Evolutionary conservation across 768 basidiomycete species (phyloP).

Genomic region (Sistotremastrum niveocremeum): DNA sequence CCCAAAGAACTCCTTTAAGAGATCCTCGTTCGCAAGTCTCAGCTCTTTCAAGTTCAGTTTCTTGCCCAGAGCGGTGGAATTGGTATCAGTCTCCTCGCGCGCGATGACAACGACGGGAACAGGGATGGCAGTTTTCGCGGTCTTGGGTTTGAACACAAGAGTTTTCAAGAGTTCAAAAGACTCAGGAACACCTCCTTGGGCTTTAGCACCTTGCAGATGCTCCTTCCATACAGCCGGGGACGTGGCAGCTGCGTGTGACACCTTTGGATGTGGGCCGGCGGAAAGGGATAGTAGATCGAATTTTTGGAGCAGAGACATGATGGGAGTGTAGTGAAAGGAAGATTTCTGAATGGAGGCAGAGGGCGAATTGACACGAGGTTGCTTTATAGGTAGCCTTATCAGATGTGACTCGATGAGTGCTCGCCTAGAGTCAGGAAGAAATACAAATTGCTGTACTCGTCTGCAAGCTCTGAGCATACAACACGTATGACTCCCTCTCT

Average conservation of each 20-base stretch:
- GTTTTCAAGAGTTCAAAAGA: slow-evolving; percentile 68
- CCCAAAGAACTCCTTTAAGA: slow-evolving; percentile 72
- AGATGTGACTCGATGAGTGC: too few relatives aligned
- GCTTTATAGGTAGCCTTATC: too few relatives aligned
- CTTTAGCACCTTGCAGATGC: slow-evolving; percentile 39
- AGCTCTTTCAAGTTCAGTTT: slow-evolving; percentile 78
- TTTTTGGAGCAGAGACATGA: too few relatives aligned
- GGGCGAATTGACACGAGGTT: too few relatives aligned
- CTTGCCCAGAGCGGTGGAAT: slow-evolving; percentile 63
- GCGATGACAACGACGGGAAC: slow-evolving; percentile 83
- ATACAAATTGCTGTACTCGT: too few relatives aligned
- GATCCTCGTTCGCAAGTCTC: slow-evolving; percentile 72
- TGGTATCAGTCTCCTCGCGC: slow-evolving; percentile 72
- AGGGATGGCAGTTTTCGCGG: slow-evolving; percentile 75
- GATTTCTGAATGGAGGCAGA: too few relatives aligned
- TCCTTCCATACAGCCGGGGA: slow-evolving; percentile 72
- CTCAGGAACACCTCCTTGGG: slow-evolving; percentile 28
- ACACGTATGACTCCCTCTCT: too few relatives aligned
- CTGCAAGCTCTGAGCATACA: too few relatives aligned
- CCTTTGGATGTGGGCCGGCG: slow-evolving; percentile 36
- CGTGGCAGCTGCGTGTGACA: slow-evolving; percentile 47
- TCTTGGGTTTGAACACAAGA: slow-evolving; percentile 92
- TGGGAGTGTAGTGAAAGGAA: too few relatives aligned
- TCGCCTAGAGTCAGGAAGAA: too few relatives aligned
- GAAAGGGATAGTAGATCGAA: slow-evolving; percentile 21